These are phyloP conservation scores for Evansstolkia leycettana DNA, from an alignment of 495 filamentous ascomycete species.

Conservation along the genomic window DNA sequence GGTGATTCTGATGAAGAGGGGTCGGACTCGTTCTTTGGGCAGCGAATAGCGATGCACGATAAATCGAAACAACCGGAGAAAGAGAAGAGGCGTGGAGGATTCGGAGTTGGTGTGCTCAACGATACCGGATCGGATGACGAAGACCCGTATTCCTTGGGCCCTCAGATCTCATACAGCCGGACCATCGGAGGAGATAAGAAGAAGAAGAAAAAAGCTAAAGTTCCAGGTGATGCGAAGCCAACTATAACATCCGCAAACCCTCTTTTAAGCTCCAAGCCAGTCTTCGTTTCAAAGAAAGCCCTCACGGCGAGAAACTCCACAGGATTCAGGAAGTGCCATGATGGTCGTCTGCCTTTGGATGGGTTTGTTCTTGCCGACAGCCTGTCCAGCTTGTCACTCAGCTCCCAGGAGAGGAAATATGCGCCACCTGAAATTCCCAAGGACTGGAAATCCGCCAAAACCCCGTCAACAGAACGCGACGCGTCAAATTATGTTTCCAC, in stretches of 20 bases:
- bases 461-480: slow-evolving; percentile 20
- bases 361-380: slow-evolving; percentile 71
- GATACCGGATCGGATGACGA: slow-evolving; percentile 97
- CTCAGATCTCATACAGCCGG: slow-evolving; percentile 80
- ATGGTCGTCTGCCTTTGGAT: slow-evolving; percentile 73
- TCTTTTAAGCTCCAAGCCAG: slow-evolving; percentile 52
- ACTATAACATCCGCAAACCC: slow-evolving; percentile 43
- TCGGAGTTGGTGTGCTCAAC: slow-evolving; percentile 85
- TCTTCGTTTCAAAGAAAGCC: slow-evolving; percentile 68
- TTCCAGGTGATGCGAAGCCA: slow-evolving; percentile 24
- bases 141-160: slow-evolving; percentile 86
- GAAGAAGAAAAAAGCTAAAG: slow-evolving; percentile 51
- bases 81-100: slow-evolving; percentile 46
- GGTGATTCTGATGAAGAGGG: slow-evolving; percentile 40
- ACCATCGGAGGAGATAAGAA: slow-evolving; percentile 79
- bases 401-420: slow-evolving; percentile 48
- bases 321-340: slow-evolving; percentile 69
- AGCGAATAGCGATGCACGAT: slow-evolving; percentile 15
- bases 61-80: slow-evolving; percentile 29
- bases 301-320: slow-evolving; percentile 41
- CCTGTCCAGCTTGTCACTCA: slow-evolving; percentile 37
- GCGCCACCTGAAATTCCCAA: slow-evolving; percentile 62
- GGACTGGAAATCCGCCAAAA: slow-evolving; percentile 63
- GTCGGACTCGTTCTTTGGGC: slow-evolving; percentile 30
- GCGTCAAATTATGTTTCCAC: slow-evolving; percentile 48